A percentile compares a stretch with the other conserved stretches of the same genome.
phyloP scores from a whole-genome alignment of 2,329 filamentous ascomycete species.

The Mollisia scopiformis region DNA sequence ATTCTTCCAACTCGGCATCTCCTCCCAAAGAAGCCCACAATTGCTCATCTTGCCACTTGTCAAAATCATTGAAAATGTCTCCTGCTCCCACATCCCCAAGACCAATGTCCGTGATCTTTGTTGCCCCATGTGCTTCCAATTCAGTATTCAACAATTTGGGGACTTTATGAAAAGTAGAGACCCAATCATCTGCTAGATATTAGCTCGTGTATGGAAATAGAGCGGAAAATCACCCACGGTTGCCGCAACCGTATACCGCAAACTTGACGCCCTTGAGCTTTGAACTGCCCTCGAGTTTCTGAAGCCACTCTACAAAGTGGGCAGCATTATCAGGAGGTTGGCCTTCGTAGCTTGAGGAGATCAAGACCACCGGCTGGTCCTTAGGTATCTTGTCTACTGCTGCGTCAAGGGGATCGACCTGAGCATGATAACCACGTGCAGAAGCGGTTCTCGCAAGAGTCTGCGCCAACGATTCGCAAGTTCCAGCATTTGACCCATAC shows the following conservation, averaged over 20 bases:
- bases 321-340: constrained; percentile 73
- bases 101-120: constrained; percentile 10
- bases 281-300: constrained; percentile 36
- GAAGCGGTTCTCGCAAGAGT: constrained; percentile 61
- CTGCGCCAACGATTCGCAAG: constrained; percentile 71
- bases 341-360: constrained; percentile 75
- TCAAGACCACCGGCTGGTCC: constrained; percentile 63
- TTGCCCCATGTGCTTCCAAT: constrained; percentile 9
- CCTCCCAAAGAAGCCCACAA: constrained; percentile 47
- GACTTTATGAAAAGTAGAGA: constrained; percentile 66
- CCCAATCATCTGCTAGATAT: constrained; percentile 49
- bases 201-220: no score
- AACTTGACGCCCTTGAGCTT: constrained; percentile 61
- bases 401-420: constrained; percentile 60
- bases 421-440: constrained; percentile 57
- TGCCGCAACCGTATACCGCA: constrained; percentile 71
- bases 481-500: constrained; percentile 78
- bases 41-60: constrained; percentile 65
- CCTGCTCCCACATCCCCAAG: constrained; percentile 32
- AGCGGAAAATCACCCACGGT: constrained; percentile 38
- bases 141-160: constrained; percentile 60
- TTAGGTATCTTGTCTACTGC: constrained; percentile 62
- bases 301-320: constrained; percentile 69
- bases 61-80: constrained; percentile 71
- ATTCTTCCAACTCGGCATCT: constrained; percentile 19